Evolutionary conservation across 768 basidiomycete species (phyloP).

Genomic region (Termitomyces sp.): DNA sequence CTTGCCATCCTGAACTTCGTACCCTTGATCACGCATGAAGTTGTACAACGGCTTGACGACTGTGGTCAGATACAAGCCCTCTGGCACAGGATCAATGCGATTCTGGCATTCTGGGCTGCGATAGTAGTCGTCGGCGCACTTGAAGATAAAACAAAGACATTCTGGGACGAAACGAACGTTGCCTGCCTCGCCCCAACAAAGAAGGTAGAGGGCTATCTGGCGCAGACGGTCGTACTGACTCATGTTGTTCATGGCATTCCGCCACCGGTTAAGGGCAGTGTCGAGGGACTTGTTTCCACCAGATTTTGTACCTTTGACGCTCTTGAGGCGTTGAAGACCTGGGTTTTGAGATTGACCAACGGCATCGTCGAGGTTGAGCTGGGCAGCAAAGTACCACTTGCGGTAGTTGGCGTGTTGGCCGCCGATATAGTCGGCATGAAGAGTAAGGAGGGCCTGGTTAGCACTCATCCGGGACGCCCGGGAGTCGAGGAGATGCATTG

Average conservation of each 20-base stretch:
- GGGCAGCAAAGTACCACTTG: slow-evolving; percentile 99
- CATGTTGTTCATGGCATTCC: slow-evolving; percentile 99
- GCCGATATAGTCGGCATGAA: slow-evolving; percentile 98
- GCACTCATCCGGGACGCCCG: slow-evolving; percentile 98
- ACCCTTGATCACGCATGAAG: slow-evolving; percentile 96
- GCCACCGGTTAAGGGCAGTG: slow-evolving; percentile 90
- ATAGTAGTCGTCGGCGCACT: slow-evolving; percentile 99
- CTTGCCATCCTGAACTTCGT: slow-evolving; percentile 92
- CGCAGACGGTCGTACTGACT: slow-evolving; percentile 96
- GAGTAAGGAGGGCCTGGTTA: slow-evolving; percentile 89
- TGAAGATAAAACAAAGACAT: slow-evolving; percentile 98
- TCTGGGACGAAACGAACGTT: slow-evolving; percentile 98
- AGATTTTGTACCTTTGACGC: slow-evolving; percentile 60
- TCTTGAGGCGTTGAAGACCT: slow-evolving; percentile 83
- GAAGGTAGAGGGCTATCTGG: slow-evolving; percentile 90
- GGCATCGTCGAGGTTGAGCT: slow-evolving; percentile 98
- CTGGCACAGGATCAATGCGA: slow-evolving; percentile 85
- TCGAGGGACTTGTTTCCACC: slow-evolving; percentile 75
- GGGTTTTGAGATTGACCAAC: slow-evolving; percentile 94
- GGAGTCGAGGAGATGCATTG: slow-evolving; percentile 97
- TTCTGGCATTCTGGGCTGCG: slow-evolving; percentile 98
- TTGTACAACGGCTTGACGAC: slow-evolving; percentile 94
- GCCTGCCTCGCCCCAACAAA: slow-evolving; percentile 98
- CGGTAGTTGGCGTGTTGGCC: slow-evolving; percentile 99
- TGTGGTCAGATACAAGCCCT: slow-evolving; percentile 87